These are phyloP conservation scores for Apodospora peruviana DNA, from an alignment of 495 filamentous ascomycete species.

Conservation along the genomic window DNA sequence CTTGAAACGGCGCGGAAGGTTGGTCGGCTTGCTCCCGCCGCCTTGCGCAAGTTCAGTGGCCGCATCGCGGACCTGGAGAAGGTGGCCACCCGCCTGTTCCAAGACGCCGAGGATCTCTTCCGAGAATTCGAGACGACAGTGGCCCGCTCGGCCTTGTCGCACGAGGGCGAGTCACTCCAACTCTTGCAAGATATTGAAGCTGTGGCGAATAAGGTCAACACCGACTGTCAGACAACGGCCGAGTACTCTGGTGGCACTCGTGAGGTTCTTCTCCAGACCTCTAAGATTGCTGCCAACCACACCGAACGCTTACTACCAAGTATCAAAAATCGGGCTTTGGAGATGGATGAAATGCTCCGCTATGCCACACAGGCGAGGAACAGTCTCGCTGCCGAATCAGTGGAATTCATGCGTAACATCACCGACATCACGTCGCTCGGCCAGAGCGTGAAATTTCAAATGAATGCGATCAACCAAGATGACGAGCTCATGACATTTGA, in stretches of 20 bases:
- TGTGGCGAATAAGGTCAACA: slow-evolving; percentile 75
- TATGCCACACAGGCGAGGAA: slow-evolving; percentile 59
- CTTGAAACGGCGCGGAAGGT: slow-evolving; percentile 59
- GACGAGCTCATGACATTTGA: slow-evolving; percentile 70
- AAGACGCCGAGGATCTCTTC: slow-evolving; percentile 40
- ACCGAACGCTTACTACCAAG: slow-evolving; percentile 85
- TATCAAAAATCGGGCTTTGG: slow-evolving; percentile 59
- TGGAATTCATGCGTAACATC: slow-evolving; percentile 72
- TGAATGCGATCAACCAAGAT: slow-evolving; percentile 65
- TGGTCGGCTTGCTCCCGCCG: slow-evolving; percentile 42
- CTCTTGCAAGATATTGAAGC: slow-evolving; percentile 82
- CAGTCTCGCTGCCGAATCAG: slow-evolving; percentile 49
- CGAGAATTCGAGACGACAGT: slow-evolving; percentile 44
- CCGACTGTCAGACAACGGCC: slow-evolving; percentile 77
- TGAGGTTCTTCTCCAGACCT: slow-evolving; percentile 71
- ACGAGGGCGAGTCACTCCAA: slow-evolving; percentile 36
- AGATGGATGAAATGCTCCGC: slow-evolving; percentile 69
- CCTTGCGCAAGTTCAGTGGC: slow-evolving; percentile 39
- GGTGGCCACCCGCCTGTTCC: slow-evolving; percentile 37
- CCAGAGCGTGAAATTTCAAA: slow-evolving; percentile 59
- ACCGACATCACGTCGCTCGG: slow-evolving; percentile 70
- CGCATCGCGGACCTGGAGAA: slow-evolving; percentile 44
- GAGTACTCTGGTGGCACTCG: slow-evolving; percentile 62
- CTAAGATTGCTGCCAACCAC: slow-evolving; percentile 79
- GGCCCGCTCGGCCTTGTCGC: slow-evolving; percentile 35